phyloP scores from a whole-genome alignment of 1,284 basidiomycete species.

The Austropuccinia psidii region DNA sequence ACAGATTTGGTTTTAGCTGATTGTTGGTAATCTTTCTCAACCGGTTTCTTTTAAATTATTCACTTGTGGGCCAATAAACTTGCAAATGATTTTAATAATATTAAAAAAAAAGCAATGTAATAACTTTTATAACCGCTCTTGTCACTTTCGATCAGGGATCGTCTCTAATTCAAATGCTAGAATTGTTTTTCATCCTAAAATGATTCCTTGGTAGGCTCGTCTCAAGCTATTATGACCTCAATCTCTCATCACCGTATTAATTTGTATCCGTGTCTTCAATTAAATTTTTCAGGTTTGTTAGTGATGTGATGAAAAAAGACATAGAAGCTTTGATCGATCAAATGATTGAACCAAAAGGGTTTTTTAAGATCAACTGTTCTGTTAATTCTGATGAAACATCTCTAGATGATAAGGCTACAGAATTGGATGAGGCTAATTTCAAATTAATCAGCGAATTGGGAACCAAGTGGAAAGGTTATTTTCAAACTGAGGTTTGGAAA shows the following conservation, averaged over 20 bases:
- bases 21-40: constrained; percentile 52
- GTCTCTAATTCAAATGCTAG: constrained; percentile 71
- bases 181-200: constrained; percentile 82
- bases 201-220: constrained; percentile 75
- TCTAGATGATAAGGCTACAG: neutral
- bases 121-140: too few species aligned
- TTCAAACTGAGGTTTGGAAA: constrained; percentile 42
- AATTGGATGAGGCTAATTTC: constrained; percentile 41
- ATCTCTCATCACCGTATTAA: too few species aligned
- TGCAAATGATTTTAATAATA: too few species aligned
- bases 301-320: constrained; percentile 45
- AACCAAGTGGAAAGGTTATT: constrained; percentile 63
- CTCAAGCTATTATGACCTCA: too few species aligned
- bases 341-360: constrained; percentile 53
- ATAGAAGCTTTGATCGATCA: constrained; percentile 49
- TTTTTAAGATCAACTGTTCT: constrained; percentile 46
- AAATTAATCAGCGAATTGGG: constrained; percentile 57
- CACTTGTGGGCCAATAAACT: neutral
- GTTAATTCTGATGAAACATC: neutral
- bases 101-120: too few species aligned
- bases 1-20: constrained; percentile 93
- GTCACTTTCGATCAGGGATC: too few species aligned
- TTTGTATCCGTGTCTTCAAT: constrained; percentile 72
- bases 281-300: constrained; percentile 49
- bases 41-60: neutral